Evolutionary conservation across 2,329 filamentous ascomycete genomes (phyloP).

Genomic region (Ophiocordyceps camponoti-floridani): DNA sequence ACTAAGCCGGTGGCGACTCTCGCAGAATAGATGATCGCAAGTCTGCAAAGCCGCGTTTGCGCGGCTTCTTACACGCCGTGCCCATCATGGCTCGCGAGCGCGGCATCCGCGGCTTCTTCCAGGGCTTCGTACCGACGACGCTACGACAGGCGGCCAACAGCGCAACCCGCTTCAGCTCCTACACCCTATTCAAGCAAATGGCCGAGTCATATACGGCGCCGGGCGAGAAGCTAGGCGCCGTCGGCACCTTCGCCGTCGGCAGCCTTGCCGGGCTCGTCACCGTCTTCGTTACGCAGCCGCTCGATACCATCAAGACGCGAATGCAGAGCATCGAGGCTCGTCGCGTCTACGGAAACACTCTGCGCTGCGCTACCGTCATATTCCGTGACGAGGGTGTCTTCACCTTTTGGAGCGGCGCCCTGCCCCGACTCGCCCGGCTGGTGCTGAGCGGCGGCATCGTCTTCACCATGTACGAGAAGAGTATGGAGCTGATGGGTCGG

Average conservation of each 20-base stretch:
- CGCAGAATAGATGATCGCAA: conserved; percentile 89
- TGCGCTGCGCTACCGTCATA: conserved; percentile 67
- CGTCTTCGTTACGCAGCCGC: conserved; percentile 55
- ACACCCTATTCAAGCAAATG: conserved; percentile 78
- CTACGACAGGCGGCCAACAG: conserved; percentile 89
- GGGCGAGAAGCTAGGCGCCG: conserved; percentile 78
- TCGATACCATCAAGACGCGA: conserved; percentile 91
- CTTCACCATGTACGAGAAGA: conserved; percentile 97
- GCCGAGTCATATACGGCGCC: conserved; percentile 85
- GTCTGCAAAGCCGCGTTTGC: conserved; percentile 64
- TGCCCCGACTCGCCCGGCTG: conserved; percentile 68
- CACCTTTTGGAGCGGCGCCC: conserved; percentile 85
- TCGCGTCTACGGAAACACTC: conserved; percentile 67
- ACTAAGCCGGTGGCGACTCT: not conserved
- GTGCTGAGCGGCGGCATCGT: conserved; percentile 92
- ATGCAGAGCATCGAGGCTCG: conserved; percentile 94
- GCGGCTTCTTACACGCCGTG: conserved; percentile 81
- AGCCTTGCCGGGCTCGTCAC: conserved; percentile 81
- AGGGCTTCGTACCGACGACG: conserved; percentile 89
- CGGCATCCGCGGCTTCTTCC: conserved; percentile 84
- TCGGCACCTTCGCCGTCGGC: conserved; percentile 82
- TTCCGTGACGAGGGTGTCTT: conserved; percentile 76
- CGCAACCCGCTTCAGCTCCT: conserved; percentile 77
- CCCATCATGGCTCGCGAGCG: conserved; percentile 76
- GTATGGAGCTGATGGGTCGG: conserved; percentile 68